Conservation (phyloP, 73 alveolate genomes). For the Tetrahymena elliotti region DNA sequence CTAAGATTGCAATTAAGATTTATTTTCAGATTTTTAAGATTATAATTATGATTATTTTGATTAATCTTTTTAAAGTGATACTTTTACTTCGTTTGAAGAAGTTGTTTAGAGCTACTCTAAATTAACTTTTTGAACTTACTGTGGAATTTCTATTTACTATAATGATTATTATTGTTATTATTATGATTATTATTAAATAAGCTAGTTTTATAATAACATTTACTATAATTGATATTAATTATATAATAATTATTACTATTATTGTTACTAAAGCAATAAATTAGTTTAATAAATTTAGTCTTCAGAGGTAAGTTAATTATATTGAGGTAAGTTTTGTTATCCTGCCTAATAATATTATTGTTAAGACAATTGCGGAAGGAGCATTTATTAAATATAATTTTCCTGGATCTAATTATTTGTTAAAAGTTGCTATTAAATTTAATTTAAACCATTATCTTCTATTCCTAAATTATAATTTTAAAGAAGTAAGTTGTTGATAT, state of each 20-base stretch:
- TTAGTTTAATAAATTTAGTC: neutral
- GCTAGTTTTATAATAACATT: neutral
- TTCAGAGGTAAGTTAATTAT: neutral
- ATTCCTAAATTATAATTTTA: neutral
- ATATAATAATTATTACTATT: neutral
- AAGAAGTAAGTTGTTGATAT: no score
- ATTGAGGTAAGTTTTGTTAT: neutral
- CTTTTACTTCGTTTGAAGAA: neutral
- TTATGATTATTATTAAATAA: neutral
- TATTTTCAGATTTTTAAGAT: neutral
- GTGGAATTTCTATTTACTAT: neutral
- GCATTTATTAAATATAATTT: neutral
- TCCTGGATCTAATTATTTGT: neutral
- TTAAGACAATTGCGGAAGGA: neutral
- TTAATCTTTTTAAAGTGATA: neutral
- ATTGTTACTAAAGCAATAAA: neutral
- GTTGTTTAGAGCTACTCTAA: neutral
- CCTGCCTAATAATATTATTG: neutral
- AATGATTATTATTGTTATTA: neutral
- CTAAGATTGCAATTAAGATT: neutral
- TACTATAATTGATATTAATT: neutral
- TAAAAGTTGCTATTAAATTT: neutral
- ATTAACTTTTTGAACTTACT: neutral
- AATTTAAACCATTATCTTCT: neutral
- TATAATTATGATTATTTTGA: neutral